These are phyloP conservation scores for Ophiosphaerella korrae DNA, from an alignment of 2,329 filamentous ascomycete genomes.

Conservation along the genomic window DNA sequence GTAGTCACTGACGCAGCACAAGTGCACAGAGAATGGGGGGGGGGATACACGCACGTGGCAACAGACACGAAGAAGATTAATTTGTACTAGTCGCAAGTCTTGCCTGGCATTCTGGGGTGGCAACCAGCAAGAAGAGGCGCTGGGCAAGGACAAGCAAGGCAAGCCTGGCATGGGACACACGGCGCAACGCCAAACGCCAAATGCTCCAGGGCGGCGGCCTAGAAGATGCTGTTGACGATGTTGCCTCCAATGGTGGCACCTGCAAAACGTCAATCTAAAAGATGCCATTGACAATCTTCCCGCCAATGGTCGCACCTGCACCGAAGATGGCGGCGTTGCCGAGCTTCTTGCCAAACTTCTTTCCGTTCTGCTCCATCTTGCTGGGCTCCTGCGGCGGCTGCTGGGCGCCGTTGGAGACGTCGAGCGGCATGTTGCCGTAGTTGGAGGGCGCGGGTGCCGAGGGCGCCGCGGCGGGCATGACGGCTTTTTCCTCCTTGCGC, in stretches of 20 bases:
- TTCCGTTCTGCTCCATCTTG: constrained; percentile 77
- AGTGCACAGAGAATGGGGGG: too few species aligned
- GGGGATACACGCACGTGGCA: neutral
- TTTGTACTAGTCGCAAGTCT: neutral
- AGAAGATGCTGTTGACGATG: constrained; percentile 62
- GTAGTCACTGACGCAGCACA: too few species aligned
- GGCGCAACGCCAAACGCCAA: neutral
- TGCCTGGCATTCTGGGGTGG: neutral
- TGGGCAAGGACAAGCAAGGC: neutral
- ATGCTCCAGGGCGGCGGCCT: constrained; percentile 1
- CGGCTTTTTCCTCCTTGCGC: constrained; percentile 66
- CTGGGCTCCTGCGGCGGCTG: constrained; percentile 53
- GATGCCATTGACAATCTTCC: constrained; percentile 88
- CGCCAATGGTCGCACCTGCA: constrained; percentile 87
- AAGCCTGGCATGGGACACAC: neutral
- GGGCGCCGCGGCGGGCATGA: constrained; percentile 47
- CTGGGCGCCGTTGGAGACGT: constrained; percentile 66
- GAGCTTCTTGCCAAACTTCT: constrained; percentile 96
- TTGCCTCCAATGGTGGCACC: constrained; percentile 90
- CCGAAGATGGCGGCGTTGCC: constrained; percentile 88
- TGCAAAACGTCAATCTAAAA: constrained; percentile 68
- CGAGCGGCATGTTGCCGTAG: constrained; percentile 75
- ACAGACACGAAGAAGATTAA: neutral
- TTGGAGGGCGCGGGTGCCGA: constrained; percentile 58
- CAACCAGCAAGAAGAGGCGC: neutral